Base-by-base conservation (phyloP, 352 stramenopile species). In the Peronosclerospora sorghi region DNA sequence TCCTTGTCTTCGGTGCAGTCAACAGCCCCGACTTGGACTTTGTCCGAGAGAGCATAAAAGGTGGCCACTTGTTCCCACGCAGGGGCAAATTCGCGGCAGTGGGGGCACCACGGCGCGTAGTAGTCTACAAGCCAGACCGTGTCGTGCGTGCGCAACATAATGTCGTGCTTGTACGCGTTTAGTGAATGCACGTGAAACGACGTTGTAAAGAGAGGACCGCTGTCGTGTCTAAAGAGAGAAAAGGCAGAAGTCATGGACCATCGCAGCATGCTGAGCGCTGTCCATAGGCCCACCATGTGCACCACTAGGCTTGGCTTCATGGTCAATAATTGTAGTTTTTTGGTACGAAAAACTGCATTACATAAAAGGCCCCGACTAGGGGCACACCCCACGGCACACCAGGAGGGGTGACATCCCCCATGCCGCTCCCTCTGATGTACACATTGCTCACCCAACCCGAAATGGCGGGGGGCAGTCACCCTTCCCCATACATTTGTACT, bases 51-150 rank as follows among this genome's bases (percentile, higher is more conserved):
- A 13, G 59, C 65, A 41, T 90, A 88, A 28, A 88, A 82, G 6
- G 58, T 65, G 15, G 71, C 73, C 17, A 90, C 56, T 37, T 70
- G 74, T 32, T 90, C 80, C 58, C 65, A 77, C 35, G 79, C 62
- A 4, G 80, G 77, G 34, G 80, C 80, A 30, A 93, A 86, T 21
- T 82, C 41, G 43, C 69, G 68, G 48, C 78, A 93, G 50, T 93
- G 80, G 18, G 73, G 73, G 47, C 80, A 93, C 80, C 77, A 90
- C 6, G 80, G 75, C 28, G 80, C 67, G 56, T 93, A 93, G 48
- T 87, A 93, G 48, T 93, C 77, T 20, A 93, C 63, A 30, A 89
- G 37, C 77, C 77, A 90, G 18, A 86, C 39, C 5, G 67, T 70
- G 32, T 56, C 54, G 41, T 75, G n/a, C n/a, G n/a, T n/a, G n/a